Conservation (phyloP, 495 filamentous ascomycete species). For the Penicillium taxi region DNA sequence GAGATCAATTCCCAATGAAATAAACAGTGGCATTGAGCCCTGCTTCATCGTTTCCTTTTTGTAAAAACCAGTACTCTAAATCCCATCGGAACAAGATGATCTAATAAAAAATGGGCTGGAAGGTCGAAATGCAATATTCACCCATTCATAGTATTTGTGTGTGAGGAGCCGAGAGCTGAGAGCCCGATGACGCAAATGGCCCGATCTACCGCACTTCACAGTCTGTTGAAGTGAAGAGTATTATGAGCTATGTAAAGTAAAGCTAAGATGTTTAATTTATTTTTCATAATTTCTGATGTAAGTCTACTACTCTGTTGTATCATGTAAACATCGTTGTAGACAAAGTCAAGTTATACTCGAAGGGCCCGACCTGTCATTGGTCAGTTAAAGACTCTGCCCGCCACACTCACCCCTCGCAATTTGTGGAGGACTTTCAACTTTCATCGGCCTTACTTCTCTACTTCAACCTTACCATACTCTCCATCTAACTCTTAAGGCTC, state of each 20-base stretch:
- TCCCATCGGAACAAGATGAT: too few species aligned
- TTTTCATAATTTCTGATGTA: too few species aligned
- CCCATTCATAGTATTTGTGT: background rate
- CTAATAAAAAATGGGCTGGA: too few species aligned
- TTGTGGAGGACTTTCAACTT: constrained; percentile 17
- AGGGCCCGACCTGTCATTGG: constrained; percentile 20
- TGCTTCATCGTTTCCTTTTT: too few species aligned
- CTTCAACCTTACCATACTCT: background rate
- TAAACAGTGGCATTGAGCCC: too few species aligned
- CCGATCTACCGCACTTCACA: background rate
- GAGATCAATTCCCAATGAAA: too few species aligned
- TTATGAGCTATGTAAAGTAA: background rate
- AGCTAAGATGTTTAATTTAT: too few species aligned
- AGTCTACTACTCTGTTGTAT: too few species aligned
- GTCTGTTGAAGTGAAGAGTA: background rate
- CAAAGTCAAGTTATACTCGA: constrained; percentile 14
- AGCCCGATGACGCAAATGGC: constrained; percentile 13
- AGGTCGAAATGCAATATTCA: too few species aligned
- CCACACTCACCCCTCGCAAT: constrained; percentile 28
- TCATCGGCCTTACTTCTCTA: constrained; percentile 6
- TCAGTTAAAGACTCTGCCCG: constrained; percentile 19
- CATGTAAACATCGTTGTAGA: too few species aligned
- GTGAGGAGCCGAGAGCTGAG: background rate
- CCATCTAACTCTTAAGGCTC: background rate
- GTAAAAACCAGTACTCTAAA: too few species aligned